Conservation (phyloP, 2,329 filamentous ascomycete species). For the Fusarium sp. region DNA sequence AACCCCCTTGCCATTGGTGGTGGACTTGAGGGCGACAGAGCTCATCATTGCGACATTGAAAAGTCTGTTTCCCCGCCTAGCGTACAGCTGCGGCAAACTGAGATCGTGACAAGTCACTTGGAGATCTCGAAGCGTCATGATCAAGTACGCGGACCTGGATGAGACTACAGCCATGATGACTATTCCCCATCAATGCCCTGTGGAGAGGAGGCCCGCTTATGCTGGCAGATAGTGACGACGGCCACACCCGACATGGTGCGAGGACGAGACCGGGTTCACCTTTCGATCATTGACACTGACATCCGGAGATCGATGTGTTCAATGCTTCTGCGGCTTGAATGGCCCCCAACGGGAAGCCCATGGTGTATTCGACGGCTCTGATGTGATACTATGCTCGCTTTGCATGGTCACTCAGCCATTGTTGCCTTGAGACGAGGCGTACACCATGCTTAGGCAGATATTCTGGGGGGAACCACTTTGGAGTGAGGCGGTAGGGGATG, state of each 20-base stretch:
- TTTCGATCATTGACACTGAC: background rate
- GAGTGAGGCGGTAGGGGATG: slow-evolving; percentile 37
- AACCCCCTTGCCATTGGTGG: slow-evolving; percentile 20
- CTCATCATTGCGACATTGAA: slow-evolving; percentile 19
- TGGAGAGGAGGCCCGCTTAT: background rate
- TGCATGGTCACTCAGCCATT: slow-evolving; percentile 31
- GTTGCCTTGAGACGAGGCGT: slow-evolving; percentile 18
- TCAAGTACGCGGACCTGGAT: background rate
- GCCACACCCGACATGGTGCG: background rate
- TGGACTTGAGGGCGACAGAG: slow-evolving; percentile 15
- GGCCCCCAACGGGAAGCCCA: slow-evolving; percentile 9
- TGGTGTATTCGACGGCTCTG: slow-evolving; percentile 10
- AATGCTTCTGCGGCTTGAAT: background rate
- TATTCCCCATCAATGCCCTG: background rate
- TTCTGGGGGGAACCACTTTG: slow-evolving; percentile 9
- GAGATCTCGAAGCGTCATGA: slow-evolving; percentile 11
- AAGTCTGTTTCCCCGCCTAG: slow-evolving; percentile 6
- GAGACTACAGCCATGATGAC: background rate
- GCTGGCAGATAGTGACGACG: background rate
- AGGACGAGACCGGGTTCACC: background rate
- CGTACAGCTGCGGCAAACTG: slow-evolving; percentile 5
- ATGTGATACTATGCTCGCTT: slow-evolving; percentile 35
- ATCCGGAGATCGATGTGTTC: background rate
- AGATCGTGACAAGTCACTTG: slow-evolving; percentile 23
- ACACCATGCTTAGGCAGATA: slow-evolving; percentile 16